Percentiles rank a stretch among this genome's conserved stretches.
Evolutionary conservation across 176 grass and related monocot species (phyloP).

Genomic region (Oryza glaberrima): DNA sequence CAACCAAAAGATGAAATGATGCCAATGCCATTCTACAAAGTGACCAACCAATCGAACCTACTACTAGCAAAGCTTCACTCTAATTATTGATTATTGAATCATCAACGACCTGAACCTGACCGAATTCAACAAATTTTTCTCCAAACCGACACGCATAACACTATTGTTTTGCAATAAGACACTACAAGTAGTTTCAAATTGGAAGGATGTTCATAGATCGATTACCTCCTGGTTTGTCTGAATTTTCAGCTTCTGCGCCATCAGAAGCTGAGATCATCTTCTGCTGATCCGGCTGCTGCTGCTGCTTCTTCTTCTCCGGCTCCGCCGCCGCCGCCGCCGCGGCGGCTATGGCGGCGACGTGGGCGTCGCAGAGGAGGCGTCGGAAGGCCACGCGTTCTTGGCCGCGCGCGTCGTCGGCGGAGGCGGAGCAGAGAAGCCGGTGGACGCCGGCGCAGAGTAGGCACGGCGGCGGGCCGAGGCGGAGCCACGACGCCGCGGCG

Average conservation of each 20-base stretch:
- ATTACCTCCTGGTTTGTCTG: slow-evolving; percentile 27
- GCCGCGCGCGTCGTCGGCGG: background rate
- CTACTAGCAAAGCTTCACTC: background rate
- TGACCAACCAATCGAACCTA: background rate
- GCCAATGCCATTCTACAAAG: too few relatives aligned
- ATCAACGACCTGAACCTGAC: background rate
- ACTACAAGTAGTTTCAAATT: background rate
- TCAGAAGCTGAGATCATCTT: background rate
- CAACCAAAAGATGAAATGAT: background rate
- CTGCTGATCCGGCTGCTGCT: background rate
- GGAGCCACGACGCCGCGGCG: slow-evolving; percentile 29
- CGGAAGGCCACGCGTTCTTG: slow-evolving; percentile 6
- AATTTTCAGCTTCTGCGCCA: background rate
- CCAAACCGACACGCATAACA: background rate
- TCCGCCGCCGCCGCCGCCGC: too few relatives aligned
- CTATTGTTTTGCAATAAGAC: background rate
- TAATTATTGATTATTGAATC: background rate
- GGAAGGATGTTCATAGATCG: background rate
- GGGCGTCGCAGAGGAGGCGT: slow-evolving; percentile 42
- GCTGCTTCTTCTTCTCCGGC: background rate
- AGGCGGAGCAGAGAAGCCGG: slow-evolving; percentile 34
- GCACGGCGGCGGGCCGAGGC: slow-evolving; percentile 49
- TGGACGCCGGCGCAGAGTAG: slow-evolving; percentile 50
- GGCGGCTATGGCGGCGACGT: slow-evolving; percentile 21
- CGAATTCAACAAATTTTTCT: background rate